Base-by-base conservation (phyloP, 257 asterid species). In the Echites panduratus region DNA sequence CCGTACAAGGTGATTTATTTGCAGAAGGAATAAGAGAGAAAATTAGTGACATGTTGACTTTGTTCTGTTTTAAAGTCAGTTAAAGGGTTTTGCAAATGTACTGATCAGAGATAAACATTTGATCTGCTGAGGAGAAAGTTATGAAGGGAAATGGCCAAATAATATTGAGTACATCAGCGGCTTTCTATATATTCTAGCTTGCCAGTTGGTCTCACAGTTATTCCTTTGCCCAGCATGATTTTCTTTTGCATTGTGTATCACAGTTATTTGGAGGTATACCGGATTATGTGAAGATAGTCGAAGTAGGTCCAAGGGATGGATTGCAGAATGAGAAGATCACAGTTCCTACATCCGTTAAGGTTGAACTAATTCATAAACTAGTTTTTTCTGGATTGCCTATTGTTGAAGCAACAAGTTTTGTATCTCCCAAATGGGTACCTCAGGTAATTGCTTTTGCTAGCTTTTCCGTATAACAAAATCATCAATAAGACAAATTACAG, bases 251-350 rank as follows among this genome's bases (percentile, higher is more conserved):
- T 71, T 76, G 76, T 61, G 49, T 70, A 68, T 71, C 45, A 78
- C 80, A 91, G 98, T 79, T 91, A 67, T 83, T 88, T 79, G 85
- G 79, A 81, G 89, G 81, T 72, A 69, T 94, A 38, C 97, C 97
- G 24, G 86, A 79, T 72, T 82, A 79, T 63, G 97, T 94, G 81
- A 91, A 94, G 90, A 88, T 94, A 71, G 97, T 94, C 29, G 98
- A 91, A 85, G 97, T 91, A 70, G 96, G 98, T 76, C 96, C 99
- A 35, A 85, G 99, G 82, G 99, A 94, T 73, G 99, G 99, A 64
- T 78, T 94, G 57, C 97, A 94, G 75, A 91, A 94, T 65, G 97
- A 94, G 87, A 89, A 90, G 82, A 81, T 85, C 73, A 79, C 75
- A 49, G 97, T 94, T 70, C 97, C 99, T 24, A 84, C 97, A 58